phyloP scores from a whole-genome alignment of 176 grass and related monocot species.

The Aegilops bicornis region DNA sequence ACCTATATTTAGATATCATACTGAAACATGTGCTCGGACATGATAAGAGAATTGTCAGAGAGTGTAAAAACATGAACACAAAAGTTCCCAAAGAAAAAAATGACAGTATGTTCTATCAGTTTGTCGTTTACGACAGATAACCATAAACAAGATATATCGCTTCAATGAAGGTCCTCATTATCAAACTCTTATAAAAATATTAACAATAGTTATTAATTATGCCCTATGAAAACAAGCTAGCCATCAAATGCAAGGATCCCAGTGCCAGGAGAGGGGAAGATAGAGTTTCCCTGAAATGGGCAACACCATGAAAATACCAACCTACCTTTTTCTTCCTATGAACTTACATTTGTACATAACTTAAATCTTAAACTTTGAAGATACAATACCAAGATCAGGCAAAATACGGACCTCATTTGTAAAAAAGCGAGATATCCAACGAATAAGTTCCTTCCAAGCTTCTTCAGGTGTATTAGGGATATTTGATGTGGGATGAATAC shows the following conservation, averaged over 20 bases:
- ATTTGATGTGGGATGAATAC: slow-evolving; percentile 57
- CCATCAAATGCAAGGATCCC: neutral
- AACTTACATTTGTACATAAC: neutral
- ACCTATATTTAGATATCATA: neutral
- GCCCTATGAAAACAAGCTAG: neutral
- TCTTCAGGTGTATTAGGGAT: slow-evolving; percentile 60
- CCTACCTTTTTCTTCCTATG: neutral
- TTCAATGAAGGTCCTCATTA: neutral
- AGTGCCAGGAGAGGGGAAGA: neutral
- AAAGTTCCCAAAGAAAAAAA: neutral
- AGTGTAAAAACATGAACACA: neutral
- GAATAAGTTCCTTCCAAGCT: slow-evolving; percentile 80
- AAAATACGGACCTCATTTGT: slow-evolving; percentile 58
- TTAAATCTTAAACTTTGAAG: neutral
- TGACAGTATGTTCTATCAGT: neutral
- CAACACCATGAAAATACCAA: neutral
- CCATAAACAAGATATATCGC: neutral
- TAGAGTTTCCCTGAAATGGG: neutral
- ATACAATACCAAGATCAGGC: neutral
- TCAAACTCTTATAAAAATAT: neutral
- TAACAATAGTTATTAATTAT: neutral
- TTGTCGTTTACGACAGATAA: neutral
- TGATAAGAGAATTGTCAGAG: neutral
- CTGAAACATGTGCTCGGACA: neutral
- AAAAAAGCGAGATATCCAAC: slow-evolving; percentile 63